These are phyloP conservation scores for Henckelia pumila DNA, from an alignment of 257 asterid species.

Conservation along the genomic window DNA sequence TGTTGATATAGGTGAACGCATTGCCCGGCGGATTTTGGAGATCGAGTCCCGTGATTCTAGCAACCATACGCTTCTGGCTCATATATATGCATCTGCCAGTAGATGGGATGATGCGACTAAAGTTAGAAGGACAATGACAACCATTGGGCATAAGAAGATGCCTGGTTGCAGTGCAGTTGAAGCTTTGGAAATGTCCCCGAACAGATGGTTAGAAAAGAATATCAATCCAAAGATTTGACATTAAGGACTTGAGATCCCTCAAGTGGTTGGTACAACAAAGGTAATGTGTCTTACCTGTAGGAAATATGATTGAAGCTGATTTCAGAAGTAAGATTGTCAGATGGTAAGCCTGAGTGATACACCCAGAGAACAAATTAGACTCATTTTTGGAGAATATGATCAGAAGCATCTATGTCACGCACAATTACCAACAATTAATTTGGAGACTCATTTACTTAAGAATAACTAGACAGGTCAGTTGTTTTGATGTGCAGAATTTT, in stretches of 20 bases:
- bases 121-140: conserved; percentile 35
- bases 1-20: conserved; percentile 42
- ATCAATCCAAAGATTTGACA: neutral
- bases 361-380: neutral
- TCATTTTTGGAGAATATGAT: neutral
- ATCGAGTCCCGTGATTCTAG: conserved; percentile 38
- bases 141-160: conserved; percentile 31
- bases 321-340: neutral
- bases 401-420: neutral
- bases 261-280: neutral
- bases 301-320: neutral
- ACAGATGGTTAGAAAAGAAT: neutral
- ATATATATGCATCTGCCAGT: conserved; percentile 41
- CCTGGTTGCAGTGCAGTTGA: conserved; percentile 48
- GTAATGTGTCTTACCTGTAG: neutral
- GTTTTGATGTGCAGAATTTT: neutral
- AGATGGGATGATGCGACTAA: conserved; percentile 18
- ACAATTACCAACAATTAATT: neutral
- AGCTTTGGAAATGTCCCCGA: conserved; percentile 18
- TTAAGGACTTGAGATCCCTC: neutral
- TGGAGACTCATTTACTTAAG: neutral
- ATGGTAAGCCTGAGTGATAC: neutral
- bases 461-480: neutral
- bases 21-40: conserved; percentile 34
- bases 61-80: conserved; percentile 39